Evolutionary conservation across 306 rosid species (phyloP), one percentile per base, ranked within the genome.

Genomic region (Pterocarpus macrocarpus): DNA sequence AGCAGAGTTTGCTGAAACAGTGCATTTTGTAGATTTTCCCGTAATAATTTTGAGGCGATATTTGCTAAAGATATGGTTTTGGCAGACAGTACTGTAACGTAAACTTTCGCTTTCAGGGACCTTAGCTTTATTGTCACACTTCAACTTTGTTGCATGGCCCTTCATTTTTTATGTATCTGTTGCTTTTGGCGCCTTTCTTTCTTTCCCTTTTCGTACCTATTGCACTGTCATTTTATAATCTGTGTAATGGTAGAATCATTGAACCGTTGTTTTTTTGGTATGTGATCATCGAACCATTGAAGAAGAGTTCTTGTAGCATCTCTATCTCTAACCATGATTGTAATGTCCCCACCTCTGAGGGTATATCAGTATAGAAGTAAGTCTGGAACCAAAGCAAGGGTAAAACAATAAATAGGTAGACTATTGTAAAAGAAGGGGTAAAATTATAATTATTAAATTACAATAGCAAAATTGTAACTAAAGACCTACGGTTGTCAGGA

Each of bases 21-120:
- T 69, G 45, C 52, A 55, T 16, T 72, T 78, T 43, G 22, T 39
- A 22, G 5, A 0, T 43, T 38, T 44, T 33, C 69, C 12, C 17
- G 5, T 63, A 15, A 33, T 59, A 53, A 63, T 61, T 52, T 39
- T 43, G 30, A 61, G 57, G 63, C 59, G 68, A 73, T 9, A 61
- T 47, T 66, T 70, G 39, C 3, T 38, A 69, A 74, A 77, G 74
- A 64, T 85, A 58, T 39, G 43, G 73, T 14, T 63, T 72, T 49
- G 41, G 72, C 7, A n/a, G 12, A n/a, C 38, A 47, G 68, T 16
- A 78, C 70, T 68, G 84, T 73, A 30, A 62, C 49, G 64, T 62
- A 71, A 74, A 80, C 85, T 88, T 84, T 86, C 77, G 56, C 86
- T 88, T 86, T 88, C 82, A n/a, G 45, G 75, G 78, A 84, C 74